These are phyloP conservation scores for Saccharomyces eubayanus DNA, from an alignment of 805 yeast species.

Conservation along the genomic window DNA sequence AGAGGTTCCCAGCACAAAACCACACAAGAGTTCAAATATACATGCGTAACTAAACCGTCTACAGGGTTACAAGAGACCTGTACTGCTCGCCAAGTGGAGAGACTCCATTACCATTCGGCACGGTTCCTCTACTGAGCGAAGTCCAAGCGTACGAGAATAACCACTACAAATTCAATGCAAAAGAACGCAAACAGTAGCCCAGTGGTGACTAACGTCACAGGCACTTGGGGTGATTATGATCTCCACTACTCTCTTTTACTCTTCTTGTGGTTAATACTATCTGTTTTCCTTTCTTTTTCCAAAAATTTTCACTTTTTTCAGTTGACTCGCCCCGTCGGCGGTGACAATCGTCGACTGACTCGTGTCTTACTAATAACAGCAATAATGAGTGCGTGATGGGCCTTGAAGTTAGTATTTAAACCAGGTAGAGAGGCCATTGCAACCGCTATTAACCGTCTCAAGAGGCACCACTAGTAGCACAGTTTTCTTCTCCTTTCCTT, in stretches of 20 bases:
- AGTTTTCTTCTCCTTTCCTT: neutral
- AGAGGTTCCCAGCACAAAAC: neutral
- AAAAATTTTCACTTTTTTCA: neutral
- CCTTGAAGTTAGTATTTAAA: neutral
- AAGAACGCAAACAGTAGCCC: neutral
- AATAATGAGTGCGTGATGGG: neutral
- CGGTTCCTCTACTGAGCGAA: neutral
- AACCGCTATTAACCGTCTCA: neutral
- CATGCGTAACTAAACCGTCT: neutral
- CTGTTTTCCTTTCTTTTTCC: neutral
- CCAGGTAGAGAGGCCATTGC: neutral
- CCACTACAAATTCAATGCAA: neutral
- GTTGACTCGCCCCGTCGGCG: neutral
- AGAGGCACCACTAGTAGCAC: neutral
- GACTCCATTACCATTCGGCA: neutral
- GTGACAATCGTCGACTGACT: neutral
- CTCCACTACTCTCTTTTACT: neutral
- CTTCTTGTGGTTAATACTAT: neutral
- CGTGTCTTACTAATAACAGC: neutral
- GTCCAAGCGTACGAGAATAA: neutral
- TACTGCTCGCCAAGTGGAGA: too few species aligned
- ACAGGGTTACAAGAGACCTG: neutral
- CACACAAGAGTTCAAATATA: neutral
- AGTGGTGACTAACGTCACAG: neutral
- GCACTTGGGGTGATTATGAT: neutral